Percentiles rank a stretch among this genome's conserved stretches.
phyloP scores from a whole-genome alignment of 1,284 basidiomycete genomes.

The Puccinia polysora region DNA sequence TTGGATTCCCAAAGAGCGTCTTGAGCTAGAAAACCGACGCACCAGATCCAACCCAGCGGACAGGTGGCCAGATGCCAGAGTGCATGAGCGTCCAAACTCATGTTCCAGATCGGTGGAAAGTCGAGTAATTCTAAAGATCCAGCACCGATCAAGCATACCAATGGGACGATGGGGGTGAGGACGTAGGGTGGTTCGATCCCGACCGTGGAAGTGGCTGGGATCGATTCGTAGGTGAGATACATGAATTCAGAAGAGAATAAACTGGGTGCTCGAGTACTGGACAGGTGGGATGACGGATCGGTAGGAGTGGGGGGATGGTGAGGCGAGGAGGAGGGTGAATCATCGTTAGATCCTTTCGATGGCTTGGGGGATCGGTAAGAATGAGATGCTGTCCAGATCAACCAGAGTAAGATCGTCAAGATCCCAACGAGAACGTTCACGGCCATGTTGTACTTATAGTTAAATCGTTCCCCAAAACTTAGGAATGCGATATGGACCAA shows the following conservation, averaged over 20 bases:
- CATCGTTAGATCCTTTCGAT: slow-evolving; percentile 53
- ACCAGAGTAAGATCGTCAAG: slow-evolving; percentile 73
- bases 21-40: slow-evolving; percentile 43
- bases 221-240: slow-evolving; percentile 50
- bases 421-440: slow-evolving; percentile 74
- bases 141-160: slow-evolving; percentile 67
- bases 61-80: slow-evolving; percentile 89
- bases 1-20: slow-evolving; percentile 34
- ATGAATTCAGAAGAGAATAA: slow-evolving; percentile 45
- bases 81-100: slow-evolving; percentile 78
- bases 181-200: slow-evolving; percentile 52
- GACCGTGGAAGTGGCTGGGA: slow-evolving; percentile 50
- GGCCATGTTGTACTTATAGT: slow-evolving; percentile 90
- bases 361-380: slow-evolving; percentile 44
- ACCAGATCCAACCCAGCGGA: slow-evolving; percentile 77
- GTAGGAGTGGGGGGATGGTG: slow-evolving; percentile 48
- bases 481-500: slow-evolving; percentile 60
- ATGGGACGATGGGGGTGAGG: slow-evolving; percentile 51
- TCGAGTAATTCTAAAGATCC: slow-evolving; percentile 84
- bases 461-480: slow-evolving; percentile 63
- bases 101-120: slow-evolving; percentile 64
- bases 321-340: slow-evolving; percentile 60
- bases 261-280: not conserved
- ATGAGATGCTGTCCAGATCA: slow-evolving; percentile 62
- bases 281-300: too few species aligned